These are phyloP conservation scores for Trichaptum fuscoviolaceum DNA, from an alignment of 768 basidiomycete species.

Conservation along the genomic window DNA sequence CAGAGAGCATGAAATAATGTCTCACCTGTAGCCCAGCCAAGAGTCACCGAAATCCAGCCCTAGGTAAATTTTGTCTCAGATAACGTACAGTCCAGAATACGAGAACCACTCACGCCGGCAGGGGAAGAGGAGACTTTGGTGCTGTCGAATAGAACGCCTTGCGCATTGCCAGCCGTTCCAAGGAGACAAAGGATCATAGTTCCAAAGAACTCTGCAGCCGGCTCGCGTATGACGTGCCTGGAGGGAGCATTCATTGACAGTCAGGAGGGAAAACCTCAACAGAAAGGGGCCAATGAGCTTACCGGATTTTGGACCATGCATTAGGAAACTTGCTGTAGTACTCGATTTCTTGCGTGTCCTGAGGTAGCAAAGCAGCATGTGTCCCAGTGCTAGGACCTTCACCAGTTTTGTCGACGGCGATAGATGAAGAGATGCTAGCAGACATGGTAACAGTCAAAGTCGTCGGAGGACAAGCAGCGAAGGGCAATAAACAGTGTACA, in stretches of 20 bases:
- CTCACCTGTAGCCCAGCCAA: conserved; percentile 20
- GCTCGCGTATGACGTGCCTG: conserved; percentile 16
- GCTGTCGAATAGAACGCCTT: conserved; percentile 17
- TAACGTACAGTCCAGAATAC: background rate
- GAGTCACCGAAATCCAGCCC: conserved; percentile 12
- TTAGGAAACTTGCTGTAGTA: conserved; percentile 15
- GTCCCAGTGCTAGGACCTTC: background rate
- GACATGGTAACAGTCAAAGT: background rate
- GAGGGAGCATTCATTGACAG: background rate
- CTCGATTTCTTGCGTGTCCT: background rate
- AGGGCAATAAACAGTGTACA: background rate
- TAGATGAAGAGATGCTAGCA: background rate
- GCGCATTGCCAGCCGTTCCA: conserved; percentile 18
- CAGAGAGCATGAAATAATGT: background rate
- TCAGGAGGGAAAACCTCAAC: background rate
- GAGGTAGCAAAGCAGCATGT: background rate
- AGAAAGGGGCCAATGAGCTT: background rate
- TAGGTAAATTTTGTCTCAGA: background rate
- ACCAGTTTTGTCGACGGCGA: background rate
- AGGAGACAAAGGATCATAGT: conserved; percentile 21
- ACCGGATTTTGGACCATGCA: conserved; percentile 18
- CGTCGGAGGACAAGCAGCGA: background rate
- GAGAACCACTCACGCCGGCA: conserved; percentile 16
- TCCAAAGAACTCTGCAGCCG: conserved; percentile 22
- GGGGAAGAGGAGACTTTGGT: conserved; percentile 16